These are phyloP conservation scores for Eucommia ulmoides DNA, from an alignment of 257 asterid species.

Conservation along the genomic window DNA sequence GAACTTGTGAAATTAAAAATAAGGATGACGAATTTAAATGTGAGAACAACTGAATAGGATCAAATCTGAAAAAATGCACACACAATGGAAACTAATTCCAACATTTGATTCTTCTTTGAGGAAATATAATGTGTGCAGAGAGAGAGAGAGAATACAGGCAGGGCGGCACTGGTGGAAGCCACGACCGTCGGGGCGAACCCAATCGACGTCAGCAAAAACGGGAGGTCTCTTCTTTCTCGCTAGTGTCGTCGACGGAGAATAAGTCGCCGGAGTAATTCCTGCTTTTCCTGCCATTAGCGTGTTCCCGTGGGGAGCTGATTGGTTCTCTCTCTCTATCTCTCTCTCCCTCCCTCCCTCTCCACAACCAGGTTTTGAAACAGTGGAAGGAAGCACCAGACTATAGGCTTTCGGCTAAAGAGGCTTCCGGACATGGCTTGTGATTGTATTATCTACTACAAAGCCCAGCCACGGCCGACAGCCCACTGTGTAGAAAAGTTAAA, in stretches of 20 bases:
- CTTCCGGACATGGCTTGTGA: no score
- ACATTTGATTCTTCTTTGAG: not conserved
- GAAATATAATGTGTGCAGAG: not conserved
- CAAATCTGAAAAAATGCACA: not conserved
- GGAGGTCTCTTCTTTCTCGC: slow-evolving; percentile 33
- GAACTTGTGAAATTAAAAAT: no score
- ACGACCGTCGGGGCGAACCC: slow-evolving; percentile 87
- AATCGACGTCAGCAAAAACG: slow-evolving; percentile 31
- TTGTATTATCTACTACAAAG: no score
- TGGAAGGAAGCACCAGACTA: no score
- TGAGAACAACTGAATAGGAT: no score
- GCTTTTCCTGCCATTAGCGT: slow-evolving; percentile 50
- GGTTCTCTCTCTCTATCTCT: slow-evolving; percentile 1
- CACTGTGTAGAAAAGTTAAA: no score
- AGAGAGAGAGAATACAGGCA: slow-evolving; percentile 39
- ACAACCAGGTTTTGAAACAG: no score
- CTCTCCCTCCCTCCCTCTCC: no score
- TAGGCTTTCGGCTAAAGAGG: no score
- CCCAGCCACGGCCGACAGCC: no score
- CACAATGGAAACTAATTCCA: not conserved
- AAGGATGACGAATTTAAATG: no score
- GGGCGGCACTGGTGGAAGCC: slow-evolving; percentile 83
- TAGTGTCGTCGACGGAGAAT: slow-evolving; percentile 50
- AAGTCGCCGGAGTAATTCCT: slow-evolving; percentile 47
- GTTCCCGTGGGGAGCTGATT: no score